These are phyloP conservation scores for Annulohypoxylon bovei DNA, from an alignment of 495 filamentous ascomycete genomes.

Conservation along the genomic window DNA sequence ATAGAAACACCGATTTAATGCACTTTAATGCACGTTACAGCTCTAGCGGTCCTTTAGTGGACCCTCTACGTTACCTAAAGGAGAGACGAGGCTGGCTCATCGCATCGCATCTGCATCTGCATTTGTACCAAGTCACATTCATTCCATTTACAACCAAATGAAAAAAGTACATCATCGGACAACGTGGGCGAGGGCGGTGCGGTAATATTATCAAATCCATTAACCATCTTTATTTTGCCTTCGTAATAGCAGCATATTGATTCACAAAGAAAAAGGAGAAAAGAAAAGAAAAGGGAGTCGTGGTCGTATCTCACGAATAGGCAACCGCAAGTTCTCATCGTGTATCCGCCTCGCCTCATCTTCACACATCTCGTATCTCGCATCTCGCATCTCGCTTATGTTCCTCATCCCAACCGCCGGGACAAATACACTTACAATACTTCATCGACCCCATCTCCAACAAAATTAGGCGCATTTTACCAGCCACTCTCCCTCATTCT, in stretches of 20 bases:
- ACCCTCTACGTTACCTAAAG: conserved; percentile 9
- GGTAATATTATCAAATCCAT: conserved; percentile 7
- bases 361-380: no score
- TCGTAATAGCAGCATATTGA: not conserved
- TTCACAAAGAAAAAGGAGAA: not conserved
- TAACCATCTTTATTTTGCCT: not conserved
- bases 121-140: conserved; percentile 15
- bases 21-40: conserved; percentile 18
- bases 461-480: not conserved
- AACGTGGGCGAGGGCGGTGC: conserved; percentile 4
- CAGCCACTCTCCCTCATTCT: not conserved
- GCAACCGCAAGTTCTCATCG: conserved; percentile 7
- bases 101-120: conserved; percentile 12
- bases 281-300: not conserved
- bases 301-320: not conserved
- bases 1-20: conserved; percentile 13
- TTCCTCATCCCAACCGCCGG: conserved; percentile 4
- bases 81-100: conserved; percentile 33
- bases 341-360: conserved; percentile 10
- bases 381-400: no score
- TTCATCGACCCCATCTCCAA: not conserved
- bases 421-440: not conserved
- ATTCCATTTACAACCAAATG: conserved; percentile 17
- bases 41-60: not conserved
- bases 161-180: conserved; percentile 2